Evolutionary conservation across 139 green algal species (phyloP).

Genomic region (Closterium sp.): DNA sequence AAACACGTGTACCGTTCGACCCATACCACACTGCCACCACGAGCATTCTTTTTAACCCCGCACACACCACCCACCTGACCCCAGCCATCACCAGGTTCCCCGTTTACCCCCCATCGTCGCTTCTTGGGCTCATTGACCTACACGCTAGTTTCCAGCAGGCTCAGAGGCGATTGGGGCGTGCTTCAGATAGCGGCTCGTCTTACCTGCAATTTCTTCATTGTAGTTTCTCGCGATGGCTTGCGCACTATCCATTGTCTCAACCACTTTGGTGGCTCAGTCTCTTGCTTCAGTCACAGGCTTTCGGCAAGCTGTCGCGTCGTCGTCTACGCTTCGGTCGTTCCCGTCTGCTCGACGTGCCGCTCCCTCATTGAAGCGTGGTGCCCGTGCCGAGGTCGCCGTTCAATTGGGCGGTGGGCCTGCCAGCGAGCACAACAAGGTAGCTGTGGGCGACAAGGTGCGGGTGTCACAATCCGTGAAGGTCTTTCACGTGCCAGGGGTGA

Average conservation of each 20-base stretch:
- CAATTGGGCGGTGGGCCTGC: not conserved
- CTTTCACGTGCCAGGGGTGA: slow-evolving; percentile 19
- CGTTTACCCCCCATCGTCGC: no score
- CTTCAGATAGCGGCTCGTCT: not conserved
- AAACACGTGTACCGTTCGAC: not conserved
- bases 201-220: not conserved
- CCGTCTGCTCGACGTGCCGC: not conserved
- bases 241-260: not conserved
- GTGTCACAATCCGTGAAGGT: slow-evolving; percentile 19
- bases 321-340: not conserved
- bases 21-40: not conserved
- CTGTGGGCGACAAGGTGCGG: slow-evolving; percentile 2
- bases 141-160: not conserved
- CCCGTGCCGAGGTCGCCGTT: not conserved
- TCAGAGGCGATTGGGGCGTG: no score
- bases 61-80: no score
- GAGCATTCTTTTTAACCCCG: not conserved
- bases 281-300: not conserved
- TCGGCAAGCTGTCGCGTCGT: not conserved
- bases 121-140: no score
- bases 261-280: not conserved
- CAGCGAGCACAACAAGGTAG: not conserved
- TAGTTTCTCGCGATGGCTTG: not conserved
- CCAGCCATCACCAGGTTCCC: no score
- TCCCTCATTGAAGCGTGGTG: not conserved